Base-by-base conservation (phyloP, 805 yeast genomes). In the Yarrowia divulgata region DNA sequence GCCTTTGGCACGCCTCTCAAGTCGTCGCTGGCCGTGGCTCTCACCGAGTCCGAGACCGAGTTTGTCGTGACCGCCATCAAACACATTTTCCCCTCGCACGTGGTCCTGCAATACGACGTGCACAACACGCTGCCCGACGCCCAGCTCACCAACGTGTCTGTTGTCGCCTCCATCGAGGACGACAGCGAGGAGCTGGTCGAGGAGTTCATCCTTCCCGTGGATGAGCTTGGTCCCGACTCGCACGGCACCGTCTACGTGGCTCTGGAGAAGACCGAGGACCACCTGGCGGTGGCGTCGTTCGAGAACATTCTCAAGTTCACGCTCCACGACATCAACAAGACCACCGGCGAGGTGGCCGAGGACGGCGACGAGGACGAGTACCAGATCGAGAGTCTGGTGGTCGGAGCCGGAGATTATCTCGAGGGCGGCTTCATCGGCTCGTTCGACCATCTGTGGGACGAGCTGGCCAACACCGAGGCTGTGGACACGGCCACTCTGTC, bases 331-430 rank as follows among this genome's bases (percentile, higher is more conserved):
- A 82, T 90, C 72, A 90, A 91, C 73, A 88, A 91, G 60, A 83
- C 85, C 10, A 88, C 93, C 16, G 88, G 88, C 23, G 89, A 85
- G 57, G 87, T 85, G 62, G 89, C 82, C 68, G 91, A 87, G 57
- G 96, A 90, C 72, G 98, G 97, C 18, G 91, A 89, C 84, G 90
- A 90, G 73, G 98, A 95, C 79, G 97, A 93, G 79, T 95, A 94
- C 79, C 95, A 89, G 77, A 86, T 95, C 73, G 98, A 92, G 79
- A 90, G 89, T 70, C 82, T 93, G 75, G 87, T 85, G 70, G 77
- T 94, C 69, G 80, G 80, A 8, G 87, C 95, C 10, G 97, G 97
- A 45, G 98, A 93, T 77, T 94, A 88, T 79, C 83, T 92, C 70
- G 79, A 82, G 68, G 97, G 97, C 67, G 83, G 92, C 32, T 91